A percentile compares a stretch with the other conserved stretches of the same genome.
Evolutionary conservation across 129 eudicot species (phyloP).

Genomic region (Flaveria brownii): DNA sequence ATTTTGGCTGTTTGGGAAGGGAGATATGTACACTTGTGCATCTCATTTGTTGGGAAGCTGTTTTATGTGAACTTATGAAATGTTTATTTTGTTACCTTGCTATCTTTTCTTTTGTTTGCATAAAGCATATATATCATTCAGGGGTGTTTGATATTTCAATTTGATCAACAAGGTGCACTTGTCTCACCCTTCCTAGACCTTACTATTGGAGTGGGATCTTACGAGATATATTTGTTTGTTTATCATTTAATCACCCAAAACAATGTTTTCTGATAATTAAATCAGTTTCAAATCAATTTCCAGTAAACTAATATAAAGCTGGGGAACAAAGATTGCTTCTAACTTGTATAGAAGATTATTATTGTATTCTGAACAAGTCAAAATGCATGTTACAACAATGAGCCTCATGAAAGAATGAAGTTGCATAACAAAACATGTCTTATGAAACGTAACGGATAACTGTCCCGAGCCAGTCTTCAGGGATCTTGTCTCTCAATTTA

Average conservation of each 20-base stretch:
- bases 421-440: slow-evolving; percentile 15
- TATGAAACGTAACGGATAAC: slow-evolving; percentile 57
- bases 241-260: too few species aligned
- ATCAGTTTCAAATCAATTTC: too few species aligned
- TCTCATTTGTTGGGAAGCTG: slow-evolving; percentile 20
- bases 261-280: too few species aligned
- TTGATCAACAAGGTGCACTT: too few species aligned
- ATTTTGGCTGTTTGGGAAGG: slow-evolving; percentile 14
- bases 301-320: too few species aligned
- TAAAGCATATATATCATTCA: too few species aligned
- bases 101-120: too few species aligned
- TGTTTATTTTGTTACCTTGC: not conserved
- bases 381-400: slow-evolving; percentile 17
- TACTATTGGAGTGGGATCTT: too few species aligned
- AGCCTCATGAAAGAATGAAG: not conserved
- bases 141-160: too few species aligned
- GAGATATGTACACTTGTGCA: slow-evolving; percentile 14
- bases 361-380: not conserved
- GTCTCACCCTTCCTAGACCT: too few species aligned
- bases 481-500: slow-evolving; percentile 50
- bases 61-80: slow-evolving; percentile 13
- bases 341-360: not conserved
- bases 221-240: too few species aligned
- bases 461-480: slow-evolving; percentile 94
- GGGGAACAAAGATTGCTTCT: not conserved